Conservation (phyloP, 2,329 filamentous ascomycete species). For the Tolypocladium paradoxum region DNA sequence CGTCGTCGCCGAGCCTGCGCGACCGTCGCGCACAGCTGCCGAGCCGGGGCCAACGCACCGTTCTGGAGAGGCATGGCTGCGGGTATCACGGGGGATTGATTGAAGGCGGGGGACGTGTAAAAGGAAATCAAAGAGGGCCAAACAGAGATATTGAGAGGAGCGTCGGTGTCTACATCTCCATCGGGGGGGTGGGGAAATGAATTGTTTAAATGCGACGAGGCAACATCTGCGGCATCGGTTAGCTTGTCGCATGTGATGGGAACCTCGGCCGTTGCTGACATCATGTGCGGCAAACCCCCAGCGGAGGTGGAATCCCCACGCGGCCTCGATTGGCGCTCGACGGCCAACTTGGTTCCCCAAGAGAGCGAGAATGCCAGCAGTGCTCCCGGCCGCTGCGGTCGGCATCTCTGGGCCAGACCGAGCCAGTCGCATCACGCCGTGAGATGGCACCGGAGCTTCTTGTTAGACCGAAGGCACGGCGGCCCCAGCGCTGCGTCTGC, state of each 20-base stretch:
- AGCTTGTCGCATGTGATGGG: conserved; percentile 18
- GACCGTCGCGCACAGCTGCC: background rate
- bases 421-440: background rate
- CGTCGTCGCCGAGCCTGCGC: background rate
- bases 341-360: background rate
- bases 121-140: conserved; percentile 2
- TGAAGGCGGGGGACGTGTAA: background rate
- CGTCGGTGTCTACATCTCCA: background rate
- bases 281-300: background rate
- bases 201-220: conserved; percentile 6
- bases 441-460: conserved; percentile 1
- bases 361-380: background rate
- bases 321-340: background rate
- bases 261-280: conserved; percentile 18
- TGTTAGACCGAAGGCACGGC: conserved; percentile 3
- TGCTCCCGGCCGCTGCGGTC: background rate
- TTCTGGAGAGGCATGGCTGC: conserved; percentile 60
- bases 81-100: background rate
- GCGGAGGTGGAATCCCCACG: background rate
- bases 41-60: conserved; percentile 29
- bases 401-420: background rate
- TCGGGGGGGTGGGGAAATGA: background rate
- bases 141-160: background rate
- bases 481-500: background rate
- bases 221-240: background rate